Evolutionary conservation across 129 eudicot species (phyloP), one percentile per base, ranked within the genome.

Genomic region (Lactuca sativa): DNA sequence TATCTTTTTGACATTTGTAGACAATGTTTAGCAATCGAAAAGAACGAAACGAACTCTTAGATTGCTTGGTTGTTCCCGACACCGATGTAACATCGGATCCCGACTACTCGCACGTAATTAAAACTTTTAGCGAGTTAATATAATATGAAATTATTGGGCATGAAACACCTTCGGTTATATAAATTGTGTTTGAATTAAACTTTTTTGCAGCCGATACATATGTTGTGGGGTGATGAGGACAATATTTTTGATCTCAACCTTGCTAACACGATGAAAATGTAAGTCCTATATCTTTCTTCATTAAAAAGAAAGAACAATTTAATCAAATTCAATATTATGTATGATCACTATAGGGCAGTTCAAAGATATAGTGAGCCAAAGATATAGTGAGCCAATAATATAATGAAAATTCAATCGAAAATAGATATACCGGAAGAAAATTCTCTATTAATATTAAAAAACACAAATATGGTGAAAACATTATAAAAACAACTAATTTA

Each of bases 151-250:
- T 21, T 21, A 21, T 21, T 12, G 15, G 55, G 69, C 32, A 53
- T 80, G 11, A 8, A 32, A 31, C 52, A 11, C 0, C 12, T 12
- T 47, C 7, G 0, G 12, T 10, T 12, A 47, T 47, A 11, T 47
- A 47, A 11, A 2, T 47, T 47, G 52, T 34, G 38, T 59, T 4
- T 16, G 34, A 49, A 3, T 34, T 9, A 3, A 5, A 12, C n/a
- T 4, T 16, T 55, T 32, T 43, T 67, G 40, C 59, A 87, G 95
- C 77, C 17, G 56, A 81, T 81, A 63, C 75, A 79, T 43, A 57
- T 87, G 71, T 51, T 87, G 63, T 87, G 90, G 89, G 90, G 83
- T 30, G 86, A 79, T 0, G 73, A 75, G 7, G 89, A 87, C 64
- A 77, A 76, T 60, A 76, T 87, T 49, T 73, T 84, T 62, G 53